Evolutionary conservation across 176 grass and related monocot genomes (phyloP).

Genomic region (Triticum aestivum): IWGSC_CS_RefSeq_v2.1 NC_057810.1:325673187-325673686

Average conservation of each 20-base stretch:
- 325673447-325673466: background rate
- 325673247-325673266: too few species aligned
- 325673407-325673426: background rate
- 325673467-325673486: background rate
- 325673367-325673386: conserved; percentile 13
- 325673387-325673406: background rate
- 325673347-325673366: background rate
- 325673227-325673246: background rate
- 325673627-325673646: too few species aligned
- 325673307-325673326: too few species aligned
- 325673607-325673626: too few species aligned
- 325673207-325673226: background rate
- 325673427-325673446: conserved; percentile 11
- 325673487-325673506: background rate
- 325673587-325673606: too few species aligned
- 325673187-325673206: conserved; percentile 13
- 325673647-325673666: too few species aligned
- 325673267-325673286: too few species aligned
- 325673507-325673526: background rate
- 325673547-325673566: background rate
- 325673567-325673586: background rate
- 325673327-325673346: too few species aligned
- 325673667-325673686: too few species aligned
- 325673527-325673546: background rate
- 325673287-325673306: too few species aligned